Evolutionary conservation across 139 green algal species (phyloP).

Genomic region (Chlorella sorokiniana): DNA sequence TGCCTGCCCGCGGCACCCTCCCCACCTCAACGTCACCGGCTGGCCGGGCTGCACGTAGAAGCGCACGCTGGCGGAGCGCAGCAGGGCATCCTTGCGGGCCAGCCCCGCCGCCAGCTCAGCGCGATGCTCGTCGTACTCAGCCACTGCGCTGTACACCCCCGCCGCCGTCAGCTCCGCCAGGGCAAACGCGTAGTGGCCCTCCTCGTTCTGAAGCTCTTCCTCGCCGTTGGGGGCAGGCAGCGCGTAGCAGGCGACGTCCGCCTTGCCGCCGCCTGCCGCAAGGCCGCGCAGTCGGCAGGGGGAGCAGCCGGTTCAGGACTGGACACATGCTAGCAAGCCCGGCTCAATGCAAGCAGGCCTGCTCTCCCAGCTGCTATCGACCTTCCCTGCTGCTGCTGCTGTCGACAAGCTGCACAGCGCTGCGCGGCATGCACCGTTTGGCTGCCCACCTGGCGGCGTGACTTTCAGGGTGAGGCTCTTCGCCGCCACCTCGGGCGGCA

Average conservation of each 20-base stretch:
- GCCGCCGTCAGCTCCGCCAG: slow-evolving; percentile 24
- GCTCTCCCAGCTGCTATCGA: no score
- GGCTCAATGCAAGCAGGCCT: background rate
- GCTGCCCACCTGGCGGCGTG: slow-evolving; percentile 13
- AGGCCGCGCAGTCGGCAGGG: no score
- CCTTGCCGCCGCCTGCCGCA: slow-evolving; percentile 3
- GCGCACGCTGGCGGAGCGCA: slow-evolving; percentile 52
- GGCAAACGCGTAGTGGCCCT: slow-evolving; percentile 9
- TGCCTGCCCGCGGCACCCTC: background rate
- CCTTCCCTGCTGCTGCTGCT: no score
- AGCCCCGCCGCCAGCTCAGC: slow-evolving; percentile 48
- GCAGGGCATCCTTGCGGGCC: slow-evolving; percentile 45
- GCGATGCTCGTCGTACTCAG: slow-evolving; percentile 50
- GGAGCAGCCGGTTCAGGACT: background rate
- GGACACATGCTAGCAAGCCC: no score
- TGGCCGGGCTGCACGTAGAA: slow-evolving; percentile 50
- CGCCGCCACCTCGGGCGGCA: slow-evolving; percentile 38
- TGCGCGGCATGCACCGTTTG: no score
- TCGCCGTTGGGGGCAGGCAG: background rate
- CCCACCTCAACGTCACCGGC: slow-evolving; percentile 25
- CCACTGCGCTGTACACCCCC: slow-evolving; percentile 27
- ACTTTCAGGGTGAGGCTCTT: slow-evolving; percentile 37
- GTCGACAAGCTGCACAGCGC: no score
- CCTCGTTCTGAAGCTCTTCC: slow-evolving; percentile 2
- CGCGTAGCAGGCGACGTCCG: background rate